Evolutionary conservation across 169 alveolate species (phyloP).

Genomic region (Sarcocystis neurona): DNA sequence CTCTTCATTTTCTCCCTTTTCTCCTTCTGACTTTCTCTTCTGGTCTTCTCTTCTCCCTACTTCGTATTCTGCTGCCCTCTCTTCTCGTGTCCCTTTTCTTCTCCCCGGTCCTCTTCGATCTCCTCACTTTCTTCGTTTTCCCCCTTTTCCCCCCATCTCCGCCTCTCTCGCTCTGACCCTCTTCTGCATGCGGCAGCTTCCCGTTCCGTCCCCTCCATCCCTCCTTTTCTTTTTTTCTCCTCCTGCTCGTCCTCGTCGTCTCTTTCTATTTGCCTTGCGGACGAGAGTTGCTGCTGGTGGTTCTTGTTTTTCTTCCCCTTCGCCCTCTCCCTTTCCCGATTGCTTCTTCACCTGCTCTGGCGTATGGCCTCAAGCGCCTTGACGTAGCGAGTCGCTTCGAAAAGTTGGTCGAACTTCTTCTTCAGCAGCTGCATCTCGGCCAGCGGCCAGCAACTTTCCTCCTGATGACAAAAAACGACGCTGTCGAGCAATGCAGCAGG

Average conservation of each 20-base stretch:
- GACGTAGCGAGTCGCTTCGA: constrained; percentile 91
- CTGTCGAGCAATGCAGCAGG: constrained; percentile 61
- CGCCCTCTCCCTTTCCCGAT: not conserved
- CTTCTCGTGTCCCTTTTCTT: not conserved
- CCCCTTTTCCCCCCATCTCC: not conserved
- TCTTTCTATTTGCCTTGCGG: too few species aligned
- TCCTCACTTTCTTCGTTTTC: not conserved
- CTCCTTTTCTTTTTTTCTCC: too few species aligned
- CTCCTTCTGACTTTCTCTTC: not conserved
- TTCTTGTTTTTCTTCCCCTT: not conserved
- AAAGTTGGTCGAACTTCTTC: constrained; percentile 95
- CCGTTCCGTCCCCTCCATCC: too few species aligned
- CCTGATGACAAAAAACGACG: constrained; percentile 98
- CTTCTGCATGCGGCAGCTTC: too few species aligned
- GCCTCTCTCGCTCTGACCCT: too few species aligned
- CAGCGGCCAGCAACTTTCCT: constrained; percentile 97
- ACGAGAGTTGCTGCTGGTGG: too few species aligned
- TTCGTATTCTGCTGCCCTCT: not conserved
- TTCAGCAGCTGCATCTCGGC: constrained; percentile 79
- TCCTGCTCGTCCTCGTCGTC: too few species aligned
- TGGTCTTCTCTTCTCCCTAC: not conserved
- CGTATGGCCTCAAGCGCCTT: constrained; percentile 74
- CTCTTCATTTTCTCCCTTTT: not conserved
- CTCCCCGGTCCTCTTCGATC: not conserved
- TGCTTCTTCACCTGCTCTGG: not conserved